phyloP scores from a whole-genome alignment of 2,329 filamentous ascomycete species.

The Penicillium corylophilum region DNA sequence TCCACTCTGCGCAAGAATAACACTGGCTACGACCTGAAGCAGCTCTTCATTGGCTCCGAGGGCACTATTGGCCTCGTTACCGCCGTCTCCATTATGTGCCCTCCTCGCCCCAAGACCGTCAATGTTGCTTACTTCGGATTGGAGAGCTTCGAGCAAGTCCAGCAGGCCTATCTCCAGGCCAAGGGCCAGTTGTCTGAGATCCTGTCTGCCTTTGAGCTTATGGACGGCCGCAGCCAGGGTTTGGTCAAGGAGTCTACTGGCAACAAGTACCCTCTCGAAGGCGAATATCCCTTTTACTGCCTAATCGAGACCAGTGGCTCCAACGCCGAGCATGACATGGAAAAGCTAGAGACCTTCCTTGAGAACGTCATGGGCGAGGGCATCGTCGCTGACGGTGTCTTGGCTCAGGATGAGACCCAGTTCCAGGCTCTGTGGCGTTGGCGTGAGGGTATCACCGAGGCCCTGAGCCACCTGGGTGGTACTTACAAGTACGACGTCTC shows the following conservation, averaged over 20 bases:
- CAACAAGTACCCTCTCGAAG: conserved; percentile 77
- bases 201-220: conserved; percentile 94
- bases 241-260: conserved; percentile 73
- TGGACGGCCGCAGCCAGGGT: conserved; percentile 82
- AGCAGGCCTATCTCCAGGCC: conserved; percentile 80
- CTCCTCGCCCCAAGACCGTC: conserved; percentile 79
- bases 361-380: conserved; percentile 88
- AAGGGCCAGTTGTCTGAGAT: conserved; percentile 92
- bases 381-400: conserved; percentile 82
- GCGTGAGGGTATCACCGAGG: conserved; percentile 90
- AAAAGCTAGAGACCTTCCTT: conserved; percentile 85
- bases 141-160: conserved; percentile 85
- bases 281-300: conserved; percentile 89
- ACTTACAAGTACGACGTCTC: conserved; percentile 99
- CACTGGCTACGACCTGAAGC: conserved; percentile 95
- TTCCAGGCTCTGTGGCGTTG: conserved; percentile 81
- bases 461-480: conserved; percentile 83
- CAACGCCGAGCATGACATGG: conserved; percentile 88
- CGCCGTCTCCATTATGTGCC: conserved; percentile 82
- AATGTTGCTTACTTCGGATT: conserved; percentile 95
- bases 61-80: conserved; percentile 95
- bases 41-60: conserved; percentile 93
- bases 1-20: conserved; percentile 94
- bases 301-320: conserved; percentile 94
- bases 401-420: conserved; percentile 93